Evolutionary conservation across 1,284 basidiomycete species (phyloP).

Genomic region (Phellopilus nigrolimitatus): DNA sequence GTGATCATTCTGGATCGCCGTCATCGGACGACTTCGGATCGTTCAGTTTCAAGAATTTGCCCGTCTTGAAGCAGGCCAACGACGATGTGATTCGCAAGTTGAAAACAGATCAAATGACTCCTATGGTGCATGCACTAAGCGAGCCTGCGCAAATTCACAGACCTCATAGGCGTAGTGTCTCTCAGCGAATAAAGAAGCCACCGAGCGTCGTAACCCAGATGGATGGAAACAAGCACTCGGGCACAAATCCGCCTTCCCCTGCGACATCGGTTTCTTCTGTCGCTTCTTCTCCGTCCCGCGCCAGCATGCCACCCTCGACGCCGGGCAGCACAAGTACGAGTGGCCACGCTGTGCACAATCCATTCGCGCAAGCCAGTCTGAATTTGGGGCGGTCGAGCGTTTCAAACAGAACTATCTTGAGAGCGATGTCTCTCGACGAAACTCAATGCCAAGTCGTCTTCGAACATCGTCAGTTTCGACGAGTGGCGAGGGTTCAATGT

Average conservation of each 20-base stretch:
- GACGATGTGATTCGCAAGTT: constrained; percentile 97
- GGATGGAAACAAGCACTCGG: constrained; percentile 48
- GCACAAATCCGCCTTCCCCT: constrained; percentile 78
- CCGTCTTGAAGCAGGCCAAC: constrained; percentile 96
- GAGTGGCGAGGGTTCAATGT: constrained; percentile 72
- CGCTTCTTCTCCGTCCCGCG: constrained; percentile 84
- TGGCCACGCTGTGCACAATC: constrained; percentile 36
- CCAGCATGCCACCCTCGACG: constrained; percentile 65
- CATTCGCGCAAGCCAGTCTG: constrained; percentile 82
- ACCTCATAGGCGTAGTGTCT: constrained; percentile 64
- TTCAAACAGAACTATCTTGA: constrained; percentile 81
- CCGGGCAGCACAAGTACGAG: constrained; percentile 40
- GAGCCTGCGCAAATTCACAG: constrained; percentile 52
- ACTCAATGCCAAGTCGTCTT: constrained; percentile 83
- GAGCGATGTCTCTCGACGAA: constrained; percentile 61
- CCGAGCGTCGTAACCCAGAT: constrained; percentile 67
- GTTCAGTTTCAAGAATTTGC: constrained; percentile 98
- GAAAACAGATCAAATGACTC: constrained; percentile 75
- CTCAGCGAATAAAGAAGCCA: constrained; percentile 72
- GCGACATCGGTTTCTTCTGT: constrained; percentile 91
- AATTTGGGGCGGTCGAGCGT: constrained; percentile 78
- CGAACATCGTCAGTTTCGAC: constrained; percentile 82
- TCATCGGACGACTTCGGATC: constrained; percentile 91
- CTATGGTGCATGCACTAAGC: constrained; percentile 66
- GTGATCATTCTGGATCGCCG: constrained; percentile 47